These are phyloP conservation scores for Fusarium sp. DNA, from an alignment of 2,329 filamentous ascomycete genomes.

Conservation along the genomic window DNA sequence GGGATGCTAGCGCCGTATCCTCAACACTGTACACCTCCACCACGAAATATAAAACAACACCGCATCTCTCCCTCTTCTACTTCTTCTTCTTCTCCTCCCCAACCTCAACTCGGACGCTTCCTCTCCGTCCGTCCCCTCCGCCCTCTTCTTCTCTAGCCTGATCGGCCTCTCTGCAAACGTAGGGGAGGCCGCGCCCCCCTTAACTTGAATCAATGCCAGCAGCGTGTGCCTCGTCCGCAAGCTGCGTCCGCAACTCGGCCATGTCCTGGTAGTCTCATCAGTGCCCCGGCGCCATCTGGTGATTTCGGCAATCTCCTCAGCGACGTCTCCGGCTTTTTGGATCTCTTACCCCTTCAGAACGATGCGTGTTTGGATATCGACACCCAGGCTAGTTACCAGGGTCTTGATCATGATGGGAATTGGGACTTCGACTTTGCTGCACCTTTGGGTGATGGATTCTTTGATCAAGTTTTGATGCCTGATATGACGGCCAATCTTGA, in stretches of 20 bases:
- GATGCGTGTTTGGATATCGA: constrained; percentile 21
- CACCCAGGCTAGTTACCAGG: constrained; percentile 13
- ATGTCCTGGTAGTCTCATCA: constrained; percentile 37
- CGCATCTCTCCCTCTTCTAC: neutral
- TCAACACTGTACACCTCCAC: constrained; percentile 27
- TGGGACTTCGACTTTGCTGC: constrained; percentile 10
- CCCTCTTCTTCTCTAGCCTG: constrained; percentile 9
- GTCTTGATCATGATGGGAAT: constrained; percentile 15
- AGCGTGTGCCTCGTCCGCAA: constrained; percentile 16
- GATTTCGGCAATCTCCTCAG: constrained; percentile 22
- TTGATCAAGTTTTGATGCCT: constrained; percentile 29
- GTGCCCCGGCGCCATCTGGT: constrained; percentile 24
- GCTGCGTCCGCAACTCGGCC: constrained; percentile 15
- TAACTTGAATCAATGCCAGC: constrained; percentile 44
- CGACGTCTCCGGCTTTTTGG: constrained; percentile 26
- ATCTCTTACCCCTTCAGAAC: constrained; percentile 30
- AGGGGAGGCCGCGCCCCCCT: constrained; percentile 42
- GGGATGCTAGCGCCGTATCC: constrained; percentile 11
- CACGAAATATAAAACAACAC: constrained; percentile 30
- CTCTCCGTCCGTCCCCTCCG: constrained; percentile 8
- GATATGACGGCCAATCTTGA: constrained; percentile 10
- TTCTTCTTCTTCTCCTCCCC: constrained; percentile 9
- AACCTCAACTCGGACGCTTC: constrained; percentile 21
- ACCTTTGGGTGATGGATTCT: constrained; percentile 12
- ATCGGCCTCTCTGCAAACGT: constrained; percentile 38